These are phyloP conservation scores for Periconia sp. DNA, from an alignment of 2,329 filamentous ascomycete species.

Conservation along the genomic window DNA sequence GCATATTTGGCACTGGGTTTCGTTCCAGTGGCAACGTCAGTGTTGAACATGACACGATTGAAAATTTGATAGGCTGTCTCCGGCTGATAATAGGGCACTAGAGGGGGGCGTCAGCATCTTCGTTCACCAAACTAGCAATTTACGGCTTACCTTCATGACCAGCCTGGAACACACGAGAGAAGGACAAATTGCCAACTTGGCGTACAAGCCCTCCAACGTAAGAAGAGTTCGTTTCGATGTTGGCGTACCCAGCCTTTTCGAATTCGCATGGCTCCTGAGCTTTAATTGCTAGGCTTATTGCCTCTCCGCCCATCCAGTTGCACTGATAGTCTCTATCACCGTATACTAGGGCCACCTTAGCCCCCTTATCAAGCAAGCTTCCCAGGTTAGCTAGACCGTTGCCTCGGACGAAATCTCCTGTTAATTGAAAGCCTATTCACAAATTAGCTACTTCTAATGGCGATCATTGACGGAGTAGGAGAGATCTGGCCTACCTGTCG, in stretches of 20 bases:
- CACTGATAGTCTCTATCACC: slow-evolving; percentile 48
- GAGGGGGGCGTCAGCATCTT: too few species aligned
- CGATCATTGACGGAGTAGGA: background rate
- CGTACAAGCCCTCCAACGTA: slow-evolving; percentile 73
- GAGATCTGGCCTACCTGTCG: background rate
- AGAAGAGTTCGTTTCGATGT: slow-evolving; percentile 69
- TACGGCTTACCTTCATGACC: too few species aligned
- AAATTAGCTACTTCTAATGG: too few species aligned
- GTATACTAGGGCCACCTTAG: slow-evolving; percentile 20
- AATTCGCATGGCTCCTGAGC: slow-evolving; percentile 61
- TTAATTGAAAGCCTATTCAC: slow-evolving; percentile 30
- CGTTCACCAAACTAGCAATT: too few species aligned
- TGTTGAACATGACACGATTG: slow-evolving; percentile 54
- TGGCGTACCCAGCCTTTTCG: slow-evolving; percentile 69
- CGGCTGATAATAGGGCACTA: slow-evolving; percentile 47
- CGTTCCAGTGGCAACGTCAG: slow-evolving; percentile 58
- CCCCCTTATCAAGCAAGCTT: slow-evolving; percentile 53
- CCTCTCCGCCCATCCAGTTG: slow-evolving; percentile 73
- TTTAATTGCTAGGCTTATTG: slow-evolving; percentile 63
- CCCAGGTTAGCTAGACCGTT: slow-evolving; percentile 54
- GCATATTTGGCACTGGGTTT: slow-evolving; percentile 13
- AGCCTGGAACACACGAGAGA: slow-evolving; percentile 41
- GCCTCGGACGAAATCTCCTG: slow-evolving; percentile 63
- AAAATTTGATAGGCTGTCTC: slow-evolving; percentile 58
- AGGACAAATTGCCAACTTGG: slow-evolving; percentile 66